Base-by-base conservation (phyloP, 2,329 filamentous ascomycete genomes). In the Colletotrichum tropicicola region DNA sequence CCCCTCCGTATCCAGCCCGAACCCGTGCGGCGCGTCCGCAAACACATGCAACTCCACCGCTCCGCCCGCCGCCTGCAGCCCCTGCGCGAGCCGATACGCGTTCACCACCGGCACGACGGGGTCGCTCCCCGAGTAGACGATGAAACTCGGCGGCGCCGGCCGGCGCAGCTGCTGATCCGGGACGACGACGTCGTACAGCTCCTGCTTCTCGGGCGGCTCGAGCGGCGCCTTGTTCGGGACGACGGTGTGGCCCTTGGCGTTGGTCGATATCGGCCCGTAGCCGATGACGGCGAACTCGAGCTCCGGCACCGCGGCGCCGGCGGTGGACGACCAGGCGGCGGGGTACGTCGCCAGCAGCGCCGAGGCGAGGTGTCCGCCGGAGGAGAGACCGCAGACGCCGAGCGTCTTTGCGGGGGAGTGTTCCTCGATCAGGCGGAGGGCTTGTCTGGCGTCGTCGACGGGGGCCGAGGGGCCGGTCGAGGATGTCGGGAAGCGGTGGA, bases 181-280 rank as follows among this genome's bases (percentile, higher is more conserved):
- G 27, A 70, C 49, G 5, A 71, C 68, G 32, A 48, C 32, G 39
- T 71, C 62, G 43, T 70, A 71, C 1, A 71, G 59, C 17, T 55
- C 69, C 60, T 70, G 68, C 57, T 71, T 71, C 17, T 60, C 69
- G n/a, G 68, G 68, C 30, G 69, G 69, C n/a, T 63, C 64, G 32
- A 70, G 59, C 7, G 68, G 49, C 4, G 69, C 48, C 55, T 71
- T 71, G 43, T 68, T 47, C 1, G 66, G 54, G 9, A 71, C 44
- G 35, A 71, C 59, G 13, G 68, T 70, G 15, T 66, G 65, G 6
- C 69, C 68, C 27, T 43, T 52, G 10, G 69, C 69, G 27, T 71
- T 71, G 5, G 69, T 70, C 2, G 68, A 71, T 17, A 71, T 71
- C n/a, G 69, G 69, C 7, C 66, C 69, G 54, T 71, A 70, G 10